Conservation (phyloP, 441 rosid species). For the Bocquillonia castaneifolia region DNA sequence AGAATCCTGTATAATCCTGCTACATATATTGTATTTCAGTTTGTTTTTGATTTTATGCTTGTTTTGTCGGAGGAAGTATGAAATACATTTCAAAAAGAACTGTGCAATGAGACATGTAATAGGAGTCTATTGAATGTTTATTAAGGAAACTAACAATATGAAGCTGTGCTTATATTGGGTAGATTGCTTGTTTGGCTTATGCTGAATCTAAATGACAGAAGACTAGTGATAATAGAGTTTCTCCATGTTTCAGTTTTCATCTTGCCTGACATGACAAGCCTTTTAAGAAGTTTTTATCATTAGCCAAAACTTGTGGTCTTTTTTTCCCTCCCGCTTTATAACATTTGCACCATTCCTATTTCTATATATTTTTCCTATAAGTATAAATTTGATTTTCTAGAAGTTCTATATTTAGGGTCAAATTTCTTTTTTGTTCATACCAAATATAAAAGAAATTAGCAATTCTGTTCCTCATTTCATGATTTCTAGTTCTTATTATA, state of each 20-base stretch:
- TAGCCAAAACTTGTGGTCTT: background rate
- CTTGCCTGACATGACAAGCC: background rate
- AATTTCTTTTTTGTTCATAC: no score
- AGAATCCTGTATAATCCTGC: conserved; percentile 14
- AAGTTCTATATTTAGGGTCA: no score
- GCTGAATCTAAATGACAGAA: background rate
- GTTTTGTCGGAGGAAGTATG: background rate
- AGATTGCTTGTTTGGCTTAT: background rate
- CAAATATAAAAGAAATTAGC: no score
- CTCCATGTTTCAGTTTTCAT: background rate
- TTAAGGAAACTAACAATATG: background rate
- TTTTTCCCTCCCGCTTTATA: no score
- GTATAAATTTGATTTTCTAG: no score
- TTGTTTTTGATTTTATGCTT: background rate
- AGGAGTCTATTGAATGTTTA: background rate
- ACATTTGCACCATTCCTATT: no score
- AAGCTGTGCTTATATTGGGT: background rate
- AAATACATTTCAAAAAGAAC: background rate
- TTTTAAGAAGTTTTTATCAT: background rate
- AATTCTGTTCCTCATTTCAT: no score
- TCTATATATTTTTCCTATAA: no score
- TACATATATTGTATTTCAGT: background rate
- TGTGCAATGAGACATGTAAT: background rate
- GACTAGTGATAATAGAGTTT: background rate
- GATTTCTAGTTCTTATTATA: no score